Conservation (phyloP, 257 asterid genomes). For the Coffea canephora region DNA sequence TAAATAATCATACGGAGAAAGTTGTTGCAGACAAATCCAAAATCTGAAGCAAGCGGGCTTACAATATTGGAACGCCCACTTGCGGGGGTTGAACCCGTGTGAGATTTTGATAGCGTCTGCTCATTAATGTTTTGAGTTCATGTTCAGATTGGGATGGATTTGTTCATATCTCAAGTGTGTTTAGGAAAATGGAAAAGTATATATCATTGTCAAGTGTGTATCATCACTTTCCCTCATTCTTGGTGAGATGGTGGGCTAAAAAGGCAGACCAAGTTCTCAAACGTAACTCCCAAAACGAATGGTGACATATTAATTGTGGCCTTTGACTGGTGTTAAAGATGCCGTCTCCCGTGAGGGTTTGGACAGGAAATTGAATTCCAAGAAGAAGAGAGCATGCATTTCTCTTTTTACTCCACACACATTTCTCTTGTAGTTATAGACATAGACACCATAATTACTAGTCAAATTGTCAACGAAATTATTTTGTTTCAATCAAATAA, state of each 20-base stretch:
- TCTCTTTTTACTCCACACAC: neutral
- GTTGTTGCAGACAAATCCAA: neutral
- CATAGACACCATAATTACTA: neutral
- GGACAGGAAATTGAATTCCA: neutral
- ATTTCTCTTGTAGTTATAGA: neutral
- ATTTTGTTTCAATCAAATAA: too few relatives aligned
- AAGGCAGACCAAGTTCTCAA: neutral
- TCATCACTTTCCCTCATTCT: neutral
- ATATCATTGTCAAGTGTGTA: neutral
- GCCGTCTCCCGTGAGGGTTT: neutral
- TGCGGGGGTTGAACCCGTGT: neutral
- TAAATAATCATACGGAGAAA: neutral
- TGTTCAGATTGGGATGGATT: neutral
- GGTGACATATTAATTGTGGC: neutral
- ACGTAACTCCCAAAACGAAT: neutral
- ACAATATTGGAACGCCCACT: neutral
- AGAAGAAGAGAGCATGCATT: neutral
- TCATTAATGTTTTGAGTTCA: neutral
- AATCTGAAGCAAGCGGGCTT: neutral
- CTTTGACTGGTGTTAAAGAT: neutral
- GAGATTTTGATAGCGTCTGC: neutral
- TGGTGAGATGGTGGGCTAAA: constrained; percentile 9
- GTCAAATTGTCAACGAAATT: neutral
- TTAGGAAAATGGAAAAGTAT: neutral
- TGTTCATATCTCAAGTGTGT: neutral